Percentiles rank a stretch among this genome's conserved stretches.
Evolutionary conservation across 495 filamentous ascomycete genomes (phyloP).

Genomic region (Penicillium angulare): DNA sequence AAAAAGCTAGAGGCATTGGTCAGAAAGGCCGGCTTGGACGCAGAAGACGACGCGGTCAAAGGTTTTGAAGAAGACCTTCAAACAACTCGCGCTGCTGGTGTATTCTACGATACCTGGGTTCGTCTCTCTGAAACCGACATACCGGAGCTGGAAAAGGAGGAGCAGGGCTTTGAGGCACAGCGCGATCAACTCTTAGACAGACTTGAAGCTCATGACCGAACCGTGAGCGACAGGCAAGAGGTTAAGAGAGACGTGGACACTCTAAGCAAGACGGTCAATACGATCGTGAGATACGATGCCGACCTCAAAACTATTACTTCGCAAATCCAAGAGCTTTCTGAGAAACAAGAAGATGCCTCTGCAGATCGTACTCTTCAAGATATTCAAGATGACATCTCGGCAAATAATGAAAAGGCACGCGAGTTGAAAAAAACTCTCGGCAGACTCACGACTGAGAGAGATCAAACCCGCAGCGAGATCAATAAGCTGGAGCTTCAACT

Average conservation of each 20-base stretch:
- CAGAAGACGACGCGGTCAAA: constrained; percentile 52
- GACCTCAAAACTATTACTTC: constrained; percentile 67
- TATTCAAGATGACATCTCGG: constrained; percentile 72
- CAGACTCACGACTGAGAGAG: constrained; percentile 66
- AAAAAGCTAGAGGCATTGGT: constrained; percentile 60
- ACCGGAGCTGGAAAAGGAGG: constrained; percentile 62
- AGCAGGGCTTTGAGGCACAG: constrained; percentile 51
- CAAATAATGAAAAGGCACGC: constrained; percentile 64
- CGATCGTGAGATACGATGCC: constrained; percentile 67
- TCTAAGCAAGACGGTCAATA: constrained; percentile 70
- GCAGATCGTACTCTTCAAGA: constrained; percentile 70
- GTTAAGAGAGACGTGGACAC: constrained; percentile 72
- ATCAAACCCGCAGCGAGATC: constrained; percentile 65
- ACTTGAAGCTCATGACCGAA: constrained; percentile 71
- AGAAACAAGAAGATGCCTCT: constrained; percentile 66
- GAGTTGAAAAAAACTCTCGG: constrained; percentile 58
- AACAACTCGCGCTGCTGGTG: constrained; percentile 55
- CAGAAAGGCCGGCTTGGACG: constrained; percentile 51
- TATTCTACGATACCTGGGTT: constrained; percentile 70
- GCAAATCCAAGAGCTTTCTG: constrained; percentile 67
- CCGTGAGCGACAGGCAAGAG: constrained; percentile 61
- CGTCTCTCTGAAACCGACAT: constrained; percentile 69
- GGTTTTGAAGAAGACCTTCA: constrained; percentile 54
- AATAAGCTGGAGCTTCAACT: constrained; percentile 68
- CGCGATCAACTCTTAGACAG: constrained; percentile 59